Base-by-base conservation (phyloP, 345 rosid genomes). In the Pistacia integerrima region DNA sequence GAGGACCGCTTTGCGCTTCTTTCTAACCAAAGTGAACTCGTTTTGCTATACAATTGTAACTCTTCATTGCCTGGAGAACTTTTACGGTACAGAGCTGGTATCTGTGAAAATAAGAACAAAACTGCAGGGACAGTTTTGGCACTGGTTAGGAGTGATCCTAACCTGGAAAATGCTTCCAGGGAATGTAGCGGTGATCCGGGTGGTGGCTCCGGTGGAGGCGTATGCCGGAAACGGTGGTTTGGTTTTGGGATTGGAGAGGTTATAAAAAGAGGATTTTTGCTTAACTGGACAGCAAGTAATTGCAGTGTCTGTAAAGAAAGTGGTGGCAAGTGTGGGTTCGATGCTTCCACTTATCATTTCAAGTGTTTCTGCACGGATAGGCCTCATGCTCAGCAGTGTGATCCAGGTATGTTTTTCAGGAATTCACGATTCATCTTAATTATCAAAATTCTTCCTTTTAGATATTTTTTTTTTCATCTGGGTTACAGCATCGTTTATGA, bases 251-350 rank as follows among this genome's bases (percentile, higher is more conserved):
- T 64, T 5, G 71, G 2, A 56, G 55, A 17, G 12, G 48, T 70
- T 54, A 5, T 87, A 46, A 62, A 71, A 1, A 68, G 65, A 11
- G 91, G 90, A 72, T 89, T 87, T 71, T 3, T 69, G 83, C 5
- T 87, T 85, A 76, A 60, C 3, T 89, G 88, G 93, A 67, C 3
- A 25, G 91, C 86, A 20, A 85, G 84, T 65, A 2, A 83, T 56
- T 89, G 93, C 70, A 79, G 77, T 60, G 4, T n/a, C 0, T 87
- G 93, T 60, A 44, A 71, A 33, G 0, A 0, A 2, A 86, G 87
- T 62, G 91, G 90, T 0, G 93, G 93, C 55, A 72, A 33, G 80
- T 89, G 93, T 38, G 93, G 93, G 4, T 81, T 87, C 58, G 11
- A 89, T 60, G 0, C 0, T 3, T 0, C 1, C 0, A 66, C 28